These are phyloP conservation scores for Fusarium torreyae DNA, from an alignment of 2,329 filamentous ascomycete genomes.

Conservation along the genomic window DNA sequence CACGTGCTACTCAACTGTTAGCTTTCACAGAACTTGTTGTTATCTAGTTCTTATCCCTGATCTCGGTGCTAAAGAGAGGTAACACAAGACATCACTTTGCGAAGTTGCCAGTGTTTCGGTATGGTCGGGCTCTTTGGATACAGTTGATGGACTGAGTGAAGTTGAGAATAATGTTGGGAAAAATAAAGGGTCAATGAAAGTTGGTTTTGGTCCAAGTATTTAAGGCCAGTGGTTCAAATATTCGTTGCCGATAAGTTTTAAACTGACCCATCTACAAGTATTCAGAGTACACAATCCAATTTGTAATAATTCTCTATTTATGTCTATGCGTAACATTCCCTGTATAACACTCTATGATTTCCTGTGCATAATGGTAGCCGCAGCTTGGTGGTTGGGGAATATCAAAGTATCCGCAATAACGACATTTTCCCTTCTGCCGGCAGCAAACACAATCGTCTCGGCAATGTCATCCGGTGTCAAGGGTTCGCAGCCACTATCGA, in stretches of 20 bases:
- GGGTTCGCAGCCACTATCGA: slow-evolving; percentile 78
- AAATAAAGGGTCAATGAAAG: too few relatives aligned
- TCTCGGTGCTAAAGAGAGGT: too few relatives aligned
- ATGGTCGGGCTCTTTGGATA: too few relatives aligned
- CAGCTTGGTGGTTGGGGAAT: slow-evolving; percentile 84
- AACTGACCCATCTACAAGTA: background rate
- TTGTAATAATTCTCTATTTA: background rate
- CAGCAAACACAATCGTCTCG: slow-evolving; percentile 89
- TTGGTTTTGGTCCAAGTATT: too few relatives aligned
- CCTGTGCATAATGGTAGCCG: slow-evolving; percentile 47
- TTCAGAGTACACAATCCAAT: background rate
- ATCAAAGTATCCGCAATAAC: slow-evolving; percentile 89
- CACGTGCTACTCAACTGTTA: too few relatives aligned
- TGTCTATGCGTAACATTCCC: background rate
- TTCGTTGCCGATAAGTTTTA: background rate
- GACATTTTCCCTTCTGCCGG: slow-evolving; percentile 87
- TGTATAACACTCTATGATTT: slow-evolving; percentile 43
- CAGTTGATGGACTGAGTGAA: too few relatives aligned
- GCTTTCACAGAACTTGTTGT: too few relatives aligned
- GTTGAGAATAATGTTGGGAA: too few relatives aligned
- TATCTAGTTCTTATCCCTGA: too few relatives aligned
- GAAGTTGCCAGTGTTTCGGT: too few relatives aligned
- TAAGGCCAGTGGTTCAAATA: background rate
- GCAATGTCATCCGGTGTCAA: slow-evolving; percentile 92
- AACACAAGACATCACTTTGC: too few relatives aligned